Evolutionary conservation across 75 land plant species (phyloP).

Genomic region (Cupressus sempervirens): DNA sequence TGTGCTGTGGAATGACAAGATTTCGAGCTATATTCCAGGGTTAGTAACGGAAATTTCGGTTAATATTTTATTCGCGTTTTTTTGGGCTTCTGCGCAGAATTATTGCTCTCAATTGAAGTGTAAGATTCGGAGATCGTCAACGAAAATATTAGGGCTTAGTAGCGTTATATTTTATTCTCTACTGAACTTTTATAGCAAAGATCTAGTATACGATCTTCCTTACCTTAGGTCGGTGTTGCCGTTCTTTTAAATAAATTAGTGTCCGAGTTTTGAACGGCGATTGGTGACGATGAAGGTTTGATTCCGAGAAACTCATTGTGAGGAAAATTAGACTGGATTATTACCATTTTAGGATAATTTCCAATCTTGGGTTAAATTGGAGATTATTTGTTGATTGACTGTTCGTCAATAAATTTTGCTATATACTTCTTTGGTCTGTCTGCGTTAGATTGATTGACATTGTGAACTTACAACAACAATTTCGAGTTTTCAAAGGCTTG

Average conservation of each 20-base stretch:
- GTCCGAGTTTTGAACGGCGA: neutral
- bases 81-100: neutral
- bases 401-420: no score
- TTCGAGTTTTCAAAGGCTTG: no score
- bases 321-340: neutral
- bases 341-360: neutral
- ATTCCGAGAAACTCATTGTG: neutral
- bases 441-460: no score
- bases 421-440: no score
- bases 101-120: neutral
- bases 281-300: neutral
- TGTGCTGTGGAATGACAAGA: neutral
- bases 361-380: no score
- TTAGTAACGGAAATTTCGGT: neutral
- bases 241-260: neutral
- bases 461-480: no score
- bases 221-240: neutral
- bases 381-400: no score
- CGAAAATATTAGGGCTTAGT: neutral
- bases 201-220: neutral
- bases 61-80: neutral
- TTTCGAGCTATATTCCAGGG: neutral
- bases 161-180: neutral
- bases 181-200: neutral
- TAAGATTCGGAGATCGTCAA: neutral